Evolutionary conservation across 306 rosid species (phyloP), one percentile per base, ranked within the genome.

Genomic region (Carpinus viminea): DNA sequence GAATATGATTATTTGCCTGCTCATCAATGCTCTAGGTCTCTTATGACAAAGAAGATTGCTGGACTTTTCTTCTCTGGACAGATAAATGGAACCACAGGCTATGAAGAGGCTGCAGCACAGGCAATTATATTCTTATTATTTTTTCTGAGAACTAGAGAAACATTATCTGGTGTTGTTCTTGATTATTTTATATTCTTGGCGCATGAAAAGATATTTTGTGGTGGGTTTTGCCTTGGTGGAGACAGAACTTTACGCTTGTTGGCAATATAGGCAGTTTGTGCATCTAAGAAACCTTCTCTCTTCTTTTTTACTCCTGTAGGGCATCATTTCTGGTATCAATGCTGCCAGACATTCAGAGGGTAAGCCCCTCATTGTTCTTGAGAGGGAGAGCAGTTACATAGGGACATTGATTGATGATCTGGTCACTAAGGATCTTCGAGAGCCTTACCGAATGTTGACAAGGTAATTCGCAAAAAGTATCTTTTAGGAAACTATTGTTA

Each of bases 21-120:
- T 85, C 83, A 94, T 89, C 97, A 94, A 79, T 94, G 98, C 48
- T 20, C 88, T 77, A 90, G 93, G 81, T 89, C 98, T 86, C 97
- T 94, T 41, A 94, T 92, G 98, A 94, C 98, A 8, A 94, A 94
- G 90, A 94, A 86, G 87, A 83, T 94, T 65, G 89, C 85, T 80
- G 98, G 98, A 47, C 89, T 94, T 86, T 94, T 94, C 90, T 92
- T 94, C 88, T 92, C 98, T 53, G 98, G 98, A 83, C 98, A 94
- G 90, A 92, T 92, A 85, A 94, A 94, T 82, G 98, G 98, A 80
- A 94, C 98, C 68, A 94, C 98, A 4, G 98, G 98, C 84, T 91
- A 94, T 75, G 98, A 94, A 90, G 98, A 94, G 83, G 98, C 98
- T 70, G 98, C 98, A 43, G 97, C 98, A 31, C 98, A 94, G 89